Evolutionary conservation across 139 green algal species (phyloP).

Genomic region (Yamagishiella unicocca): DNA sequence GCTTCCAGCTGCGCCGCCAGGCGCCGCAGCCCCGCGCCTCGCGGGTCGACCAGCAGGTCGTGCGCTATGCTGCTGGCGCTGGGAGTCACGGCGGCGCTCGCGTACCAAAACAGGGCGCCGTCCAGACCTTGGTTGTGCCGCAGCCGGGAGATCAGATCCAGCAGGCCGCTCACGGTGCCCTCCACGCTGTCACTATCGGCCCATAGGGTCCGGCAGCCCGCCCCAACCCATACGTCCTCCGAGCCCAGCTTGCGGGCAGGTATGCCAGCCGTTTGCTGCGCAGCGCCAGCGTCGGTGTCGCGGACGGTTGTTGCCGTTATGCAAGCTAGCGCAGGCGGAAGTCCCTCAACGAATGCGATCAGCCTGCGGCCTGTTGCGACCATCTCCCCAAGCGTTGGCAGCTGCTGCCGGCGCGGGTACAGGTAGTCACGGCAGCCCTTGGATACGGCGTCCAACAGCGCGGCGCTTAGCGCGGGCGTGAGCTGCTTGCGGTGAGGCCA

Average conservation of each 20-base stretch:
- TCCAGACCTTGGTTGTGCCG: neutral
- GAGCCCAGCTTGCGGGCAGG: neutral
- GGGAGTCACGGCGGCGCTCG: neutral
- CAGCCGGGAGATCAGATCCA: neutral
- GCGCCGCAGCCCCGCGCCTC: neutral
- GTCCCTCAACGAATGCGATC: neutral
- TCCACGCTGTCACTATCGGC: neutral
- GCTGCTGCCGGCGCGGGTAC: neutral
- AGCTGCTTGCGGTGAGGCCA: constrained; percentile 10
- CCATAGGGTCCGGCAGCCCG: neutral
- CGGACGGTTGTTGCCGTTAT: neutral
- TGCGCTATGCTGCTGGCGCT: neutral
- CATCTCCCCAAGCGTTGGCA: neutral
- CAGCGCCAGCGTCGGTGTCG: neutral
- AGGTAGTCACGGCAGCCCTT: neutral
- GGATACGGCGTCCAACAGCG: neutral
- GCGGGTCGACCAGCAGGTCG: neutral
- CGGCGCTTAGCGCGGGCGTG: neutral
- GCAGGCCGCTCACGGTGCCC: constrained; percentile 11
- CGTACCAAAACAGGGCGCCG: neutral
- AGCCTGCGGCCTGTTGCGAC: neutral
- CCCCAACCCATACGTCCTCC: neutral
- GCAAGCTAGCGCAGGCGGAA: neutral
- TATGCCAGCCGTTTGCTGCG: neutral
- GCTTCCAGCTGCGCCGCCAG: constrained; percentile 3